A percentile compares a stretch with the other conserved stretches of the same genome.
Conservation (phyloP, 305 asterid species). For the Petunia hybrid region DNA sequence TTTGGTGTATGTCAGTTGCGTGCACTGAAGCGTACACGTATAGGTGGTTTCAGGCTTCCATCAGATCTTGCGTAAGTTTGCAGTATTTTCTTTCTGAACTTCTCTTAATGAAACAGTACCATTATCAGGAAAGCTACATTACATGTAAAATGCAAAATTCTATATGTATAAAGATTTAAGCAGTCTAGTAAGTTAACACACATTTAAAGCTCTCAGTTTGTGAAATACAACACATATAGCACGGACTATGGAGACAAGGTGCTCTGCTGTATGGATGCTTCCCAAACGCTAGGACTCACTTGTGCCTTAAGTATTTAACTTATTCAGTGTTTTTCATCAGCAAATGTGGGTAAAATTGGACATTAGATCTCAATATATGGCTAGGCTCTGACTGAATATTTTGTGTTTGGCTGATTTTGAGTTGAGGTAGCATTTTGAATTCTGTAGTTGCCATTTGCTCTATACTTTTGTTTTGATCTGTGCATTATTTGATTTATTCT, state of each 20-base stretch:
- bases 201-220: constrained; percentile 9
- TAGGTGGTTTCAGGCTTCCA: constrained; percentile 94
- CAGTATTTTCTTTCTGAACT: constrained; percentile 1
- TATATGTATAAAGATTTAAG: constrained; percentile 17
- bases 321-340: constrained; percentile 7
- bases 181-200: constrained; percentile 2
- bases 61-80: constrained; percentile 84
- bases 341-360: not conserved
- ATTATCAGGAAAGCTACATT: constrained; percentile 6
- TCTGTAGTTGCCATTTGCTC: not conserved
- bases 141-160: not conserved
- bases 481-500: not conserved
- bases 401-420: constrained; percentile 25
- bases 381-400: not conserved
- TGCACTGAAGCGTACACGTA: constrained; percentile 86
- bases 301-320: constrained; percentile 14
- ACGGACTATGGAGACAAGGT: not conserved
- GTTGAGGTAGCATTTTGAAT: not conserved
- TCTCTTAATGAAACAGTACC: constrained; percentile 6
- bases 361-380: not conserved
- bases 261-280: not conserved
- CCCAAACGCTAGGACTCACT: not conserved
- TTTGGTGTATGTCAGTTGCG: constrained; percentile 64
- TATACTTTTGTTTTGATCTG: not conserved
- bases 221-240: not conserved